phyloP scores from a whole-genome alignment of 805 yeast genomes.

The Lachancea mirantina region DNA sequence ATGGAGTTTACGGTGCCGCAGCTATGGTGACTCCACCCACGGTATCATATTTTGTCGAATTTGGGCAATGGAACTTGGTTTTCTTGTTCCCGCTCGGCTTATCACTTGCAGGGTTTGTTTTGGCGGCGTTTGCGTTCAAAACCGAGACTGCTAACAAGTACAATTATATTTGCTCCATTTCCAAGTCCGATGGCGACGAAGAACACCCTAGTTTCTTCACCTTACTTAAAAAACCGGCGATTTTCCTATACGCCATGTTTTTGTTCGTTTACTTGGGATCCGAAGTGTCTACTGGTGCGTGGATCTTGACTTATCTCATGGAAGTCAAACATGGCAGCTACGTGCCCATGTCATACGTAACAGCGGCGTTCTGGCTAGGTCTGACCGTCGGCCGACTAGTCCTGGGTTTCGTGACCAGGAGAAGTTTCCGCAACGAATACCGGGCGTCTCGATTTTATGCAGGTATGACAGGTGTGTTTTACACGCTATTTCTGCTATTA shows the following conservation, averaged over 20 bases:
- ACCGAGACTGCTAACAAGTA: slow-evolving; percentile 37
- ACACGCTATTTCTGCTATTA: slow-evolving; percentile 27
- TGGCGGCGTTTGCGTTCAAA: slow-evolving; percentile 39
- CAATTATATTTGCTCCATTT: slow-evolving; percentile 17
- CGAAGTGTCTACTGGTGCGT: slow-evolving; percentile 63
- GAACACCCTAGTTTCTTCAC: slow-evolving; percentile 12
- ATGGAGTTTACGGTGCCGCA: slow-evolving; percentile 67
- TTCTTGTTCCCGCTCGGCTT: slow-evolving; percentile 30
- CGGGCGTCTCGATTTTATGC: slow-evolving; percentile 31
- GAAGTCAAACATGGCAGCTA: slow-evolving; percentile 45
- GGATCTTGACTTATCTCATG: slow-evolving; percentile 59
- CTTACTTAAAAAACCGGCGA: slow-evolving; percentile 27
- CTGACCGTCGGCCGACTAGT: slow-evolving; percentile 55
- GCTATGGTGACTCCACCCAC: slow-evolving; percentile 64
- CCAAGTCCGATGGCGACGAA: slow-evolving; percentile 15
- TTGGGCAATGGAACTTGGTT: slow-evolving; percentile 26
- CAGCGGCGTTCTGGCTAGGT: slow-evolving; percentile 70
- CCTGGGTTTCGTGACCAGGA: slow-evolving; percentile 49
- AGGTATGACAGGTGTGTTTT: slow-evolving; percentile 30
- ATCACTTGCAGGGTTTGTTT: slow-evolving; percentile 29
- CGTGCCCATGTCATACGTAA: slow-evolving; percentile 49
- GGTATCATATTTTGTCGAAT: slow-evolving; percentile 38
- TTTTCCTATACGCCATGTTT: slow-evolving; percentile 46
- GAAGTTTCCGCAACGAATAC: slow-evolving; percentile 40
- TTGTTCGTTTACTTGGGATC: slow-evolving; percentile 61